phyloP scores from a whole-genome alignment of 192 early-diverging fungal genomes.

The Allomyces macrogynus region DNA sequence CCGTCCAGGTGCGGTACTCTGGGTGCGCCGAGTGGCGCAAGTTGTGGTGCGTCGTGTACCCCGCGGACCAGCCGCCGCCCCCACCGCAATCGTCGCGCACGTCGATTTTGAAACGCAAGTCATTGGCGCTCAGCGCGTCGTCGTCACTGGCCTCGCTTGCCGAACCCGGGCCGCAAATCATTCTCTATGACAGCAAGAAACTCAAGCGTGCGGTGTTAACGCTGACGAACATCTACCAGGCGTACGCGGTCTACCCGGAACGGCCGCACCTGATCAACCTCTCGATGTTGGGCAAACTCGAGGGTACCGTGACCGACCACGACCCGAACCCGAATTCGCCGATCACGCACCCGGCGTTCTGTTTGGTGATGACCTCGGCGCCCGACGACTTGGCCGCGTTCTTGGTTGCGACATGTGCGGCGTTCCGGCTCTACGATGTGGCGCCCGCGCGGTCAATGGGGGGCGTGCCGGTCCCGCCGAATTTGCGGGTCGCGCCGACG shows the following conservation, averaged over 20 bases:
- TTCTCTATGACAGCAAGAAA: not conserved
- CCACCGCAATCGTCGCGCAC: no score
- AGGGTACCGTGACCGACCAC: constrained; percentile 13
- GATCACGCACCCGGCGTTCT: constrained; percentile 4
- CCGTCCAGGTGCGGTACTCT: not conserved
- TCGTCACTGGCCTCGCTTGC: no score
- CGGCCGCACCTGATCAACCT: constrained; percentile 16
- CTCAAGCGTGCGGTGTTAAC: not conserved
- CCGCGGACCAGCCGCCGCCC: no score
- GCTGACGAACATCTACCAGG: constrained; percentile 2
- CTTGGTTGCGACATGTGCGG: constrained; percentile 17
- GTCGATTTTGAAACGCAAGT: not conserved
- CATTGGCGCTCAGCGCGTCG: not conserved
- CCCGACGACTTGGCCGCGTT: constrained; percentile 17
- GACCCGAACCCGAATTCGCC: constrained; percentile 4
- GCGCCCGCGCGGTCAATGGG: not conserved
- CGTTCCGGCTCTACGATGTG: constrained; percentile 21
- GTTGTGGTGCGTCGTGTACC: not conserved
- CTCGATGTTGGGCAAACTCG: constrained; percentile 15
- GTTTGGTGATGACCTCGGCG: constrained; percentile 10
- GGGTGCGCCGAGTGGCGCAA: not conserved
- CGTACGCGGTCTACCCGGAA: constrained; percentile 34
- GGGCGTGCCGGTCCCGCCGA: not conserved
- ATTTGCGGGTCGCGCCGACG: no score
- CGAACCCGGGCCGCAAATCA: no score